A percentile compares a stretch with the other conserved stretches of the same genome.
Evolutionary conservation across 345 rosid species (phyloP).

Genomic region (Bruguiera sexangula): DNA sequence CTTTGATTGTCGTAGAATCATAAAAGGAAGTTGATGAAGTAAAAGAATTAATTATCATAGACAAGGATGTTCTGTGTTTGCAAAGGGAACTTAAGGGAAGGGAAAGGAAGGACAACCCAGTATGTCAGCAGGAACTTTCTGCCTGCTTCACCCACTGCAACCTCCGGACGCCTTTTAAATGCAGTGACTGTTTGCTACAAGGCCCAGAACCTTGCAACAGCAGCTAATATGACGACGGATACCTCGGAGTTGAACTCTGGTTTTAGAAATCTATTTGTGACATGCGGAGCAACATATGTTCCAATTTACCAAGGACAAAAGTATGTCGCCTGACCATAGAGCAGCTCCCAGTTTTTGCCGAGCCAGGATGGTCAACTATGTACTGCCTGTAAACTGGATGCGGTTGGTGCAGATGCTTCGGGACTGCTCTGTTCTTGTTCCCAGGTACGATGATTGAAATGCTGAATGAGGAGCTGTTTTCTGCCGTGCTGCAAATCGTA

Average conservation of each 20-base stretch:
- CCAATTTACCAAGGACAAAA: constrained; percentile 93
- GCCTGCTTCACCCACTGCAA: constrained; percentile 94
- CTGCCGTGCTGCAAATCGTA: constrained; percentile 13
- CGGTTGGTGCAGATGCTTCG: constrained; percentile 85
- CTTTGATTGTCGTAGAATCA: constrained; percentile 81
- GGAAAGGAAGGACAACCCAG: constrained; percentile 61
- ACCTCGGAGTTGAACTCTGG: constrained; percentile 66
- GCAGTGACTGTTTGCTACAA: constrained; percentile 78
- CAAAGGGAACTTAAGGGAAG: constrained; percentile 81
- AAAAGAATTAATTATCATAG: constrained; percentile 66
- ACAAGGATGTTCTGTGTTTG: constrained; percentile 78
- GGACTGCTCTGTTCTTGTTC: constrained; percentile 85
- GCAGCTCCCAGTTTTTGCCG: constrained; percentile 74
- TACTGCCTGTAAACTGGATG: constrained; percentile 73
- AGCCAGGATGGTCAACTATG: constrained; percentile 67
- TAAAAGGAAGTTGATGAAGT: constrained; percentile 97
- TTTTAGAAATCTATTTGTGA: constrained; percentile 87
- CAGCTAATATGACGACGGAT: constrained; percentile 66
- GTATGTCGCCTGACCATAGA: constrained; percentile 76
- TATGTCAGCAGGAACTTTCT: constrained; percentile 89
- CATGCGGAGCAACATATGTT: constrained; percentile 82
- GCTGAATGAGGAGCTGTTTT: constrained; percentile 2
- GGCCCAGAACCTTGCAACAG: constrained; percentile 67
- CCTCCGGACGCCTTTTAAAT: constrained; percentile 71
- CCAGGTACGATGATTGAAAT: constrained; percentile 45